Evolutionary conservation across 371 early-diverging fungal genomes (phyloP), one percentile per base, ranked within the genome.

Genomic region (Amoeboaphelidium protococcarum): DNA sequence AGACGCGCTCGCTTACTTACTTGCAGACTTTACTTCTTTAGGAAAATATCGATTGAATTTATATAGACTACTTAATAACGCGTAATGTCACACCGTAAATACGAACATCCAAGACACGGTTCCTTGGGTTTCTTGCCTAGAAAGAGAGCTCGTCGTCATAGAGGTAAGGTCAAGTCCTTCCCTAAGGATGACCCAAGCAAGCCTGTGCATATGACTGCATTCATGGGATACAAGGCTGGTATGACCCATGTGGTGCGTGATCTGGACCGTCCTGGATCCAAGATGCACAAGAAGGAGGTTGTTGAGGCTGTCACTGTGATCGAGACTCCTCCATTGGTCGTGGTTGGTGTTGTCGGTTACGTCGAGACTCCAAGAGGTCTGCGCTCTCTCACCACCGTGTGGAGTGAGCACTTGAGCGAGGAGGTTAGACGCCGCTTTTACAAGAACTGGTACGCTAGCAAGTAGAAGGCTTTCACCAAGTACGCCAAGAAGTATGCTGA

Each of bases 171-270:
- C 58, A 90, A 92, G 84, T 80, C 98, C 54, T 98, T 88, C 82
- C 97, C 97, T 64, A 81, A 82, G 75, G 99, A 99, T 72, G 87
- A 92, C 69, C 63, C 77, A 51, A 69, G 69, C 64, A 82, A 89
- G 76, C 78, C 87, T 51, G 89, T 92, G 55, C 97, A 97, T 74
- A 69, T 96, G 65, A 95, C 97, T 48, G 97, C 91, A 59, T 98
- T 94, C 81, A 68, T 97, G 63, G 95, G 82, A 57, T 98, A 97
- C 85, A 98, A 98, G 84, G 96, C 92, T 50, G 98, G 98, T 65
- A 98, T 98, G 98, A 92, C 97, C 64, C 98, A 99, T 74, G 80
- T 98, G 60, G 90, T 99, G 54, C 85, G 98, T 59, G 94, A 92
- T 66, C 68, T 92, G 63, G 91, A 91, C 62, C 80, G 90, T 64